Conservation (phyloP, 495 filamentous ascomycete genomes). For the Penicillium goetzii region DNA sequence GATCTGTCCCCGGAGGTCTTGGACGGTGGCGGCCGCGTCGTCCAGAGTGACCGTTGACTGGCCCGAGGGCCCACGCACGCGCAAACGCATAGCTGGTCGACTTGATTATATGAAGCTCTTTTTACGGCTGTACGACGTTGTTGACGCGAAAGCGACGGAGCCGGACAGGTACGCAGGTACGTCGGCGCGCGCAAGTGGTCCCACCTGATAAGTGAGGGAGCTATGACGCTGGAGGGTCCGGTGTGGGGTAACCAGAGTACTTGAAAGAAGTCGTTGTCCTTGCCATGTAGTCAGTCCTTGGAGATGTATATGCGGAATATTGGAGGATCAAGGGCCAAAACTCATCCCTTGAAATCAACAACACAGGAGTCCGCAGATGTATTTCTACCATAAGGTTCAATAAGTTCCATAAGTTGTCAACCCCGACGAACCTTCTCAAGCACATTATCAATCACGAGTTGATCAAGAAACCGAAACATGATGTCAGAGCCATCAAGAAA, state of each 20-base stretch:
- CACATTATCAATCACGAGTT: background rate
- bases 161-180: background rate
- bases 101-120: background rate
- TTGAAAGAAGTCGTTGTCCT: background rate
- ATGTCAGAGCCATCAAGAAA: background rate
- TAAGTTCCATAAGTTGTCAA: background rate
- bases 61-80: constrained; percentile 66
- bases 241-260: constrained; percentile 6
- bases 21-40: constrained; percentile 67
- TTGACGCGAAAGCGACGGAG: background rate
- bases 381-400: background rate
- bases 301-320: background rate
- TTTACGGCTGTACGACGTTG: background rate
- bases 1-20: constrained; percentile 62
- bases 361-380: background rate
- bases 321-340: background rate
- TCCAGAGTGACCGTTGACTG: constrained; percentile 64
- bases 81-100: constrained; percentile 56
- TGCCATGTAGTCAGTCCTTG: background rate
- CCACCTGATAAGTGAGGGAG: constrained; percentile 12
- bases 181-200: background rate
- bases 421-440: background rate
- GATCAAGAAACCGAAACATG: background rate
- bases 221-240: constrained; percentile 16
- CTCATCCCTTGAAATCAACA: background rate